Evolutionary conservation across 768 basidiomycete species (phyloP).

Genomic region (Hypsizygus marmoreus): DNA sequence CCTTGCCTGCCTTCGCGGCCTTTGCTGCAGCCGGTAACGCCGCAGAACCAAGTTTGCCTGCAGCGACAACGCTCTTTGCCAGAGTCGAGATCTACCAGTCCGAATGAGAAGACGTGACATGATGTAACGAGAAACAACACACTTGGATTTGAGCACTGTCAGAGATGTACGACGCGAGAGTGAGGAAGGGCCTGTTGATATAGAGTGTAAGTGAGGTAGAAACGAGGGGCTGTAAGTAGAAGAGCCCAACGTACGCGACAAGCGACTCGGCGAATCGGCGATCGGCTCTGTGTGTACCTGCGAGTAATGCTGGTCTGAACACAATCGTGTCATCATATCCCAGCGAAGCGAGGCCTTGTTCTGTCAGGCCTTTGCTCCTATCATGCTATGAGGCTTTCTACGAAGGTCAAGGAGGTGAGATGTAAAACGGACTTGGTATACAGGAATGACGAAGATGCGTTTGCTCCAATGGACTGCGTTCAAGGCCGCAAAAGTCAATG

Average conservation of each 20-base stretch:
- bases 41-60: conserved; percentile 56
- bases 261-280: conserved; percentile 41
- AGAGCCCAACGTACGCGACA: conserved; percentile 37
- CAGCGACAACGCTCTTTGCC: conserved; percentile 54
- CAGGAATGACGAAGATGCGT: conserved; percentile 49
- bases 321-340: conserved; percentile 74
- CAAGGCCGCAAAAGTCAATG: background rate
- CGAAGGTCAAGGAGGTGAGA: background rate
- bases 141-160: conserved; percentile 48
- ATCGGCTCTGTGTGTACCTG: conserved; percentile 46
- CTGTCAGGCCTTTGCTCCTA: conserved; percentile 78
- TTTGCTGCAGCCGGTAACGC: conserved; percentile 44
- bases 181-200: conserved; percentile 35
- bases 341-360: conserved; percentile 61
- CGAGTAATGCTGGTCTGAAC: conserved; percentile 64
- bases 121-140: conserved; percentile 9
- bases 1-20: conserved; percentile 41
- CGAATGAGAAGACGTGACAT: background rate
- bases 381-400: conserved; percentile 2
- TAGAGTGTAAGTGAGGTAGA: too few relatives aligned
- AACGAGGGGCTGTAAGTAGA: background rate
- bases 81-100: conserved; percentile 47
- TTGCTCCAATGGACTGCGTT: conserved; percentile 48
- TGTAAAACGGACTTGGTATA: conserved; percentile 45
- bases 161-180: conserved; percentile 38